Base-by-base conservation (phyloP, 148 eudicot species). In the Fallopia convolvulus region DNA sequence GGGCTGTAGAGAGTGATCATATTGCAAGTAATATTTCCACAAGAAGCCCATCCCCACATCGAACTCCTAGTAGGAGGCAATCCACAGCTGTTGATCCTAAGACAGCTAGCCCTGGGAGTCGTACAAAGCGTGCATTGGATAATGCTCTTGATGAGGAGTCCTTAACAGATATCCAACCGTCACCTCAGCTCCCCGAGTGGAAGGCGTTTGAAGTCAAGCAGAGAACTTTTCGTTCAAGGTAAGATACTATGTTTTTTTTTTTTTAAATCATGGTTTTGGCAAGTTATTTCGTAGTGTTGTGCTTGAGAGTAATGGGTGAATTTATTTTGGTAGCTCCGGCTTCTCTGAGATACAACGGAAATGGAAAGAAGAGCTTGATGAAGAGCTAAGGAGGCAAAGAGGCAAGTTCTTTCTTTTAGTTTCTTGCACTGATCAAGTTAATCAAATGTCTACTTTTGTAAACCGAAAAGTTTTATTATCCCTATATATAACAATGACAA, bases 331-430 rank as follows among this genome's bases (percentile, higher is more conserved):
- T 55, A 78, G 80, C 47, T n/a, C 74, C 77, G 87, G 88, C 81
- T 85, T 87, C 77, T 72, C 85, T 74, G 94, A 90, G 84, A 90
- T 88, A 77, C 88, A 89, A 82, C 83, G 87, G 79, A 78, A 80
- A 72, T 92, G 97, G 97, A 85, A 89, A 80, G 94, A 89, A 79
- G 97, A 92, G 84, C 94, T 92, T 74, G 84, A 82, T 49, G 81
- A 89, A 82, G 97, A 92, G 82, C 90, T 92, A 52, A 91, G 88
- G 81, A 86, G 88, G 83, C 83, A 90, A 88, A 84, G 97, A 83
- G 97, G 97, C 80, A 86, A 76, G 84, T 78, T 61, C 11, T 76
- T 42, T 32, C 65, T 58, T 21, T 23, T 58, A 58, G 32, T 23
- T 58, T 2, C 61, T 55, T 50, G 21, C 65, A 58, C 65, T 58